Evolutionary conservation across 768 basidiomycete species (phyloP), one percentile per base, ranked within the genome.

Genomic region (Lyophyllum shimeji): DNA sequence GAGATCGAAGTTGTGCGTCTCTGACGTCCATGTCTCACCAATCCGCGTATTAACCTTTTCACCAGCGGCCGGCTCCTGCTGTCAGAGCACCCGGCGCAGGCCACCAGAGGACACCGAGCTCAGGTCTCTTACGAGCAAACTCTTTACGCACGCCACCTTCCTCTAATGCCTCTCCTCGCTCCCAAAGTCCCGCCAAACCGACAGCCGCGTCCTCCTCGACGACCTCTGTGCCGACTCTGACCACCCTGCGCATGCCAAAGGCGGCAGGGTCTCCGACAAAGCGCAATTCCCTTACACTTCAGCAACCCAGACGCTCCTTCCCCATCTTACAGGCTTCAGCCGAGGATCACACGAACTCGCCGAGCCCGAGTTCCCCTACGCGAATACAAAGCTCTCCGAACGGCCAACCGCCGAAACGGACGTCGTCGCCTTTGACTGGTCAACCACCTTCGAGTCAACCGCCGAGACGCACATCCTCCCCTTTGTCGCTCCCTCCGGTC

Each of bases 91-190:
- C 59, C 29, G 51, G 61, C 2, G 48, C 74, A 15, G 81, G 81
- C 12, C 89, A 91, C 67, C 82, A 84, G 57, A 80, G 87, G 25
- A 83, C 84, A 0, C 67, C 78, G n/a, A 90, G 82, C 56, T 69
- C 71, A 5, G 71, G 77, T 39, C 69, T 74, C 40, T 61, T 77
- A 24, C 74, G 76, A 39, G 59, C 74, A 24, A 71, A 67, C 59
- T 65, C 84, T 52, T 49, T 75, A 59, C 67, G 74, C 63, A 62
- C 76, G 57, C 60, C 69, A 13, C 76, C 83, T 23, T 77, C 80
- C 6, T 75, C 79, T 20, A 65, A 74, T 47, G 69, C 74, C 29
- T 85, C 87, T 17, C 82, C 87, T 8, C 84, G 89, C 18, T 82
- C 89, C 7, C 69, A 72, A 3, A 91, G 88, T 66, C 90, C 89